Evolutionary conservation across 2,329 filamentous ascomycete species (phyloP), one percentile per base, ranked within the genome.

Genomic region (Xylaria sp.): DNA sequence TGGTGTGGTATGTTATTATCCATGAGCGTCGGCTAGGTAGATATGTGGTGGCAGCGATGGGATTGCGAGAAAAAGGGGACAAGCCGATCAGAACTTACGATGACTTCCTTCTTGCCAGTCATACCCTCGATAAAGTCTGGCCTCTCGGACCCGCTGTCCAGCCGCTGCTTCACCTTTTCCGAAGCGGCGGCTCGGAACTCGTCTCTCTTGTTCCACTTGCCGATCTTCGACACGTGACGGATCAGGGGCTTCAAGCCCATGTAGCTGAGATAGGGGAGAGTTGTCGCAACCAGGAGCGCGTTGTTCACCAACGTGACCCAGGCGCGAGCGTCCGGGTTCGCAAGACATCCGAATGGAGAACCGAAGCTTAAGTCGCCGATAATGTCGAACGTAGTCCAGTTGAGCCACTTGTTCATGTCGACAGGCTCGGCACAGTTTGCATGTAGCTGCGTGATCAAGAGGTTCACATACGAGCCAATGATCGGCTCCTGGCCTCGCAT

Each of bases 311-410:
- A 52, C 2, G 61, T 55, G 3, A 70, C 62, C 72, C 73, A 75
- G 37, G 70, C 69, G 50, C 69, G 66, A 52, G 69, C 71, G 46
- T 58, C 54, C 61, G 68, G 69, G 26, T 61, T 60, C 34, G 69
- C 57, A n/a, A 76, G 61, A 48, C 67, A 70, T 11, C 67, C 69
- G 53, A 77, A 78, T 3, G 74, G 69, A 39, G 76, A 69, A 2
- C 75, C 77, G 59, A 80, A 80, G 0, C 74, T 72, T 11, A 81
- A 69, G 60, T 79, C 77, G 22, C 76, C 76, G 52, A 77, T 72
- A 42, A 77, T 66, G 63, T 76, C 75, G 62, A 77, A 76, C 2
- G 74, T 72, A 2, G 70, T 63, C 61, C 68, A 74, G 56, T 74
- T 74, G 55, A 65, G 71, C 73, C 74, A 76, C 43, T 72, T 64